A percentile compares a stretch with the other conserved stretches of the same genome.
Evolutionary conservation across 345 rosid species (phyloP).

Genomic region (Durio zibethinus): DNA sequence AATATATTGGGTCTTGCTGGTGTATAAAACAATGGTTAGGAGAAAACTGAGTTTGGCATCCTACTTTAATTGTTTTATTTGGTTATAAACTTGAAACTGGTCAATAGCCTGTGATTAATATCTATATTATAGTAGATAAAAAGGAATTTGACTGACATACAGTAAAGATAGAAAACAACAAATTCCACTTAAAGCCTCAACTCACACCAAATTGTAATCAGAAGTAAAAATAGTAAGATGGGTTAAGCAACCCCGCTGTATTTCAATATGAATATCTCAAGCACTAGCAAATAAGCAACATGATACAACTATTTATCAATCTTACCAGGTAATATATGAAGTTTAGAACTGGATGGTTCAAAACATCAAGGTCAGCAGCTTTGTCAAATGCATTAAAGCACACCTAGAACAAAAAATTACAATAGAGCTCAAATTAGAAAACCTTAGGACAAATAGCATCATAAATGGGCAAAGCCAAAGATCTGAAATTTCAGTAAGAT

Average conservation of each 20-base stretch:
- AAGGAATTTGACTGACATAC: neutral
- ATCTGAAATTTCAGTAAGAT: neutral
- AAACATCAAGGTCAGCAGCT: constrained; percentile 76
- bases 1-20: neutral
- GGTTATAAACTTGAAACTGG: constrained; percentile 1
- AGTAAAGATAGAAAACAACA: neutral
- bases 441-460: neutral
- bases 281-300: neutral
- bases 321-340: constrained; percentile 79
- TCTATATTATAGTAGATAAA: neutral
- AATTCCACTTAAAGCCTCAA: neutral
- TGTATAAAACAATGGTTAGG: neutral
- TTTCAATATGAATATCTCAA: neutral
- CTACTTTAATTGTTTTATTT: neutral
- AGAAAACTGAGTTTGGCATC: neutral
- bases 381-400: constrained; percentile 78
- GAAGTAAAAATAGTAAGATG: neutral
- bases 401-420: constrained; percentile 41
- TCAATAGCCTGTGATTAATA: neutral
- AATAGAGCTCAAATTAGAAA: constrained; percentile 10
- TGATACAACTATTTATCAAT: constrained; percentile 7
- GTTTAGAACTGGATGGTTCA: constrained; percentile 83
- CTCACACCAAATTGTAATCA: neutral
- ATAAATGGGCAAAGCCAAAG: neutral
- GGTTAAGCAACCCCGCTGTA: neutral